phyloP scores from a whole-genome alignment of 768 basidiomycete species.

The Termitomyces sp. region DNA sequence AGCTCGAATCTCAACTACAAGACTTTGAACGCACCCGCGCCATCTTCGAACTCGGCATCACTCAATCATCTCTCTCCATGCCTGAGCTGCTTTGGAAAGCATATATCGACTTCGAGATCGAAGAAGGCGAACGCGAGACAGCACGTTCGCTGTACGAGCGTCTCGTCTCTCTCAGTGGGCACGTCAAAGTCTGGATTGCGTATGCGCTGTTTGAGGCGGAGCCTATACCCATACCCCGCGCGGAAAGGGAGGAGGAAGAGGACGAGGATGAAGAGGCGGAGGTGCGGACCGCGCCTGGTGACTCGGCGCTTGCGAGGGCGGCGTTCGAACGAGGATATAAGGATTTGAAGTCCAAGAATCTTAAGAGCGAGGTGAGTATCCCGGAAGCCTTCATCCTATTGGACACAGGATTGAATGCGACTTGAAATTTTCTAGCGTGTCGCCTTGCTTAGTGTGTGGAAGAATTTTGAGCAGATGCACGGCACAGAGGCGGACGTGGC shows the following conservation, averaged over 20 bases:
- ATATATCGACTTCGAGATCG: conserved; percentile 94
- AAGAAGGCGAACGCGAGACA: conserved; percentile 86
- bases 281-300: conserved; percentile 67
- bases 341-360: conserved; percentile 72
- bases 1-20: conserved; percentile 83
- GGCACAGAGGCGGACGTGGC: conserved; percentile 71
- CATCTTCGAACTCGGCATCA: conserved; percentile 89
- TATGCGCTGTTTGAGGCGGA: conserved; percentile 92
- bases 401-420: too few relatives aligned
- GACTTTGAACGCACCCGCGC: conserved; percentile 88
- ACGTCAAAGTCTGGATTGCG: conserved; percentile 97
- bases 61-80: conserved; percentile 86
- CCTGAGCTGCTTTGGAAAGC: conserved; percentile 94
- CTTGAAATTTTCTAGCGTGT: conserved; percentile 58
- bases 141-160: conserved; percentile 88
- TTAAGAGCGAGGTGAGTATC: conserved; percentile 84
- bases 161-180: conserved; percentile 78
- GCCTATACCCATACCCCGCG: conserved; percentile 61
- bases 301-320: conserved; percentile 62
- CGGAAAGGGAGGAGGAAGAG: conserved; percentile 68
- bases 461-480: conserved; percentile 81
- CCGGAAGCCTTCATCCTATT: too few relatives aligned
- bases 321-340: conserved; percentile 89
- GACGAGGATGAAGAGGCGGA: conserved; percentile 65
- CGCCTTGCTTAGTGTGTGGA: conserved; percentile 92